Base-by-base conservation (phyloP, 345 rosid species). In the Euphorbia peplus region DNA sequence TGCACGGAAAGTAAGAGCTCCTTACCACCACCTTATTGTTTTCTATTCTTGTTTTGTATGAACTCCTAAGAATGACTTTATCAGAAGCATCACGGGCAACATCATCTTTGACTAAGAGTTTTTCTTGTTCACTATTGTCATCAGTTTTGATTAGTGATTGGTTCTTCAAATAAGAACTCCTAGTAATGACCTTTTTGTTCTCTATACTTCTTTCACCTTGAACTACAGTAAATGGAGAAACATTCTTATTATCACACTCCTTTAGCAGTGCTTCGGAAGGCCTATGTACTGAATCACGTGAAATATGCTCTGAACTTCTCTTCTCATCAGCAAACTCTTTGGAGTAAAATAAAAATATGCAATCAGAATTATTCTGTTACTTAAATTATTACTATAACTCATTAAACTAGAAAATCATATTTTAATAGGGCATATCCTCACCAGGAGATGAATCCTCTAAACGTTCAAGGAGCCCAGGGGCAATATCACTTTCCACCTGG, bases 131-230 rank as follows among this genome's bases (percentile, higher is more conserved):
- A 60, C 73, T 67, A 41, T 71, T 83, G 71, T 60, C 70, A 63
- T 74, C 68, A 73, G 54, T 82, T 76, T 70, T 72, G 35, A 64
- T 71, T 25, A 6, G 78, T 72, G 84, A 80, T 76, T 89, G 86
- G 52, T 78, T 82, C 79, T 80, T 83, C 54, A 88, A 89, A 77
- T 81, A 93, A 32, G 82, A 73, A 84, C 97, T 89, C 78, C 87
- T 81, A 59, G 84, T 79, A 19, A 80, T 66, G 64, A 76, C 84
- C 83, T 84, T 88, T 55, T 73, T 71, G 76, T 59, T 75, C 58
- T 81, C 89, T 25, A 72, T 75, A 76, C 80, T 76, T 60, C 68
- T 77, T 80, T 80, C 81, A 32, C 67, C 84, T 41, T 79, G 75
- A 64, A 67, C 61, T 67, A 63, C 71, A 76, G 3, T 46, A 25